phyloP scores from a whole-genome alignment of 805 yeast species.

The Lipomyces orientalis region DNA sequence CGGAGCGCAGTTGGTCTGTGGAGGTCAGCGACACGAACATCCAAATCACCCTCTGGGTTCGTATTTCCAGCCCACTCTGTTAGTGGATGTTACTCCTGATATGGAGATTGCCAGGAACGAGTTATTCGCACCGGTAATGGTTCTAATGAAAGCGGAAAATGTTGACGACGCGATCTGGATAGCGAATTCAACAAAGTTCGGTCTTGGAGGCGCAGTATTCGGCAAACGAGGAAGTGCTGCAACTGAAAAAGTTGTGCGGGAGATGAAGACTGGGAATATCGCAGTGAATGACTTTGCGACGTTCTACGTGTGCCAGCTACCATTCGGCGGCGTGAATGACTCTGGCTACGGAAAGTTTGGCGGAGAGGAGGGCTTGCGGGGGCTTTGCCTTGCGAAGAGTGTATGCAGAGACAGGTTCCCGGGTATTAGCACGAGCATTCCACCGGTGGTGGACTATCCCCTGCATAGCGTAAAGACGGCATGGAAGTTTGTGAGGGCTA shows the following conservation, averaged over 20 bases:
- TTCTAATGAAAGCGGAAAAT: slow-evolving; percentile 72
- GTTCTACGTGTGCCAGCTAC: slow-evolving; percentile 88
- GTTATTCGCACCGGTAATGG: slow-evolving; percentile 91
- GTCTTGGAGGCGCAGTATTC: slow-evolving; percentile 90
- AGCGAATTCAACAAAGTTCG: slow-evolving; percentile 86
- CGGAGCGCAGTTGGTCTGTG: slow-evolving; percentile 82
- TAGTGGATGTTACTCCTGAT: slow-evolving; percentile 76
- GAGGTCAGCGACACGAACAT: slow-evolving; percentile 81
- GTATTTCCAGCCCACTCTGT: slow-evolving; percentile 87
- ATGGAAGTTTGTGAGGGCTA: slow-evolving; percentile 82
- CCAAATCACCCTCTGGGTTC: slow-evolving; percentile 97
- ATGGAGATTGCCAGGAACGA: slow-evolving; percentile 88
- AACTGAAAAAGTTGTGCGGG: slow-evolving; percentile 66
- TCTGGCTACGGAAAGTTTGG: slow-evolving; percentile 98
- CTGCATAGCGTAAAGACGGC: slow-evolving; percentile 79
- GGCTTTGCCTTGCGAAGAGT: slow-evolving; percentile 84
- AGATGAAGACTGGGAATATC: slow-evolving; percentile 82
- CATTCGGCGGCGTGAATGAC: slow-evolving; percentile 93
- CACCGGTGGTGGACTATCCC: slow-evolving; percentile 91
- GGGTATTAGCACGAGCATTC: slow-evolving; percentile 77
- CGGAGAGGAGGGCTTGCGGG: slow-evolving; percentile 95
- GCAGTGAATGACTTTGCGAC: slow-evolving; percentile 99
- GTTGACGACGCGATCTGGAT: slow-evolving; percentile 72
- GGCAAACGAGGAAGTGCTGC: slow-evolving; percentile 59
- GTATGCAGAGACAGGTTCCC: slow-evolving; percentile 84